Evolutionary conservation across 2,329 filamentous ascomycete species (phyloP), one percentile per base, ranked within the genome.

Genomic region (Penicillium sp.): DNA sequence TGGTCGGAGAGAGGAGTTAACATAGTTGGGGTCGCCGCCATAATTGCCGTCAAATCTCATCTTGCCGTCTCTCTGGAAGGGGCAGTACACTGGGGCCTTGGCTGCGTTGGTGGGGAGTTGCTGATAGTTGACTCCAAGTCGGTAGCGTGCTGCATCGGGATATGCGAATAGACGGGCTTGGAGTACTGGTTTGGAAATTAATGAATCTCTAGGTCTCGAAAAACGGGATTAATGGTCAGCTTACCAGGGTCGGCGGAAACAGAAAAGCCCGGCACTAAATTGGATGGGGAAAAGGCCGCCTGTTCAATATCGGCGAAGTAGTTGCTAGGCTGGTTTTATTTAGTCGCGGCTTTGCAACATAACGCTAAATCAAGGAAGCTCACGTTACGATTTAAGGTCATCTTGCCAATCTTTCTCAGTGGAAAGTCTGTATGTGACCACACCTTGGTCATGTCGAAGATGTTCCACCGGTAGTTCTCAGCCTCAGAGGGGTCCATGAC

Each of bases 361-460:
- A 5, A 12, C 12, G 9, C 11, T 29, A 29, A 11, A 29, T 29
- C 27, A 0, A 12, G 8, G 4, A 4, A 41, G 42, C 29, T 18
- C 15, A 23, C 14, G 2, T 22, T 43, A 18, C 49, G 82, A 77
- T 92, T 92, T 14, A 93, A 79, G 67, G 91, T 86, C 0, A 94
- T 70, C 69, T 90, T 83, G 42, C 89, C 90, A 52, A 94, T 89
- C 67, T 90, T 88, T 20, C 87, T 81, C 22, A 92, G 78, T 0
- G 89, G 89, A 0, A 90, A 78, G 0, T 85, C 74, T 11, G 91
- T 86, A 68, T 93, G 88, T 0, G 89, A 88, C 89, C 89, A 93
- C 9, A 92, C 73, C 75, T 93, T 93, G 51, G 90, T 94, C 3
- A 89, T 86, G 63, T 94, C 90, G 5, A 94, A 82, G 41, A 93